Evolutionary conservation across 2,329 filamentous ascomycete genomes (phyloP).

Genomic region (Neopestalotiopsis sp.): DNA sequence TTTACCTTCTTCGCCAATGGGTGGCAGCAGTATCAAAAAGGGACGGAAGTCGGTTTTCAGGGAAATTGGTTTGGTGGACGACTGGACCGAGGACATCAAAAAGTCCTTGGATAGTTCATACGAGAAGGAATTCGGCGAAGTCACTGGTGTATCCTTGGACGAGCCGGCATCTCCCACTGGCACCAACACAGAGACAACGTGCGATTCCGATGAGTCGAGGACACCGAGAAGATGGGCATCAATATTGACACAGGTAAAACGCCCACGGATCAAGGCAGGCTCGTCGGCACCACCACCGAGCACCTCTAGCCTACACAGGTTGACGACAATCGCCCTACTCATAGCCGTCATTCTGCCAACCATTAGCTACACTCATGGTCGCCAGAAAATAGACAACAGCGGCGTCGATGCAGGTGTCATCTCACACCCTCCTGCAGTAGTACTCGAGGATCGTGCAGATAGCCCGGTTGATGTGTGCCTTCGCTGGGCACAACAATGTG

Average conservation of each 20-base stretch:
- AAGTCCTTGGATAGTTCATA: constrained; percentile 22
- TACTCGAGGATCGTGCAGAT: constrained; percentile 45
- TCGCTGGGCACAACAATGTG: constrained; percentile 69
- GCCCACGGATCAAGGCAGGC: constrained; percentile 48
- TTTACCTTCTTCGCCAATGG: constrained; percentile 1
- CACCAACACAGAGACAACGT: constrained; percentile 26
- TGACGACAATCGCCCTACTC: constrained; percentile 53
- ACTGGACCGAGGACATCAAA: neutral
- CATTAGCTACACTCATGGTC: constrained; percentile 48
- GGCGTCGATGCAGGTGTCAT: constrained; percentile 56
- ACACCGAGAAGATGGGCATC: constrained; percentile 45
- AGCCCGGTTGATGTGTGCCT: constrained; percentile 64
- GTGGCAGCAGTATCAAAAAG: constrained; percentile 50
- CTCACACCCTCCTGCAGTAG: constrained; percentile 26
- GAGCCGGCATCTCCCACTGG: constrained; percentile 30
- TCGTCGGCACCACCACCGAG: constrained; percentile 48
- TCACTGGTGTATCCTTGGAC: constrained; percentile 31
- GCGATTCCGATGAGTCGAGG: constrained; percentile 23
- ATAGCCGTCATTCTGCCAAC: constrained; percentile 56
- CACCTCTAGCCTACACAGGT: constrained; percentile 46
- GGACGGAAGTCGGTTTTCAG: constrained; percentile 57
- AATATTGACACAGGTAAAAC: constrained; percentile 43
- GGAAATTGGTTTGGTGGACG: constrained; percentile 51
- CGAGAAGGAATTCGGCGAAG: constrained; percentile 38
- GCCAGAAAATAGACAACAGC: constrained; percentile 42